These are phyloP conservation scores for Globisporangium apiculatum DNA, from an alignment of 352 stramenopile species.

Conservation along the genomic window DNA sequence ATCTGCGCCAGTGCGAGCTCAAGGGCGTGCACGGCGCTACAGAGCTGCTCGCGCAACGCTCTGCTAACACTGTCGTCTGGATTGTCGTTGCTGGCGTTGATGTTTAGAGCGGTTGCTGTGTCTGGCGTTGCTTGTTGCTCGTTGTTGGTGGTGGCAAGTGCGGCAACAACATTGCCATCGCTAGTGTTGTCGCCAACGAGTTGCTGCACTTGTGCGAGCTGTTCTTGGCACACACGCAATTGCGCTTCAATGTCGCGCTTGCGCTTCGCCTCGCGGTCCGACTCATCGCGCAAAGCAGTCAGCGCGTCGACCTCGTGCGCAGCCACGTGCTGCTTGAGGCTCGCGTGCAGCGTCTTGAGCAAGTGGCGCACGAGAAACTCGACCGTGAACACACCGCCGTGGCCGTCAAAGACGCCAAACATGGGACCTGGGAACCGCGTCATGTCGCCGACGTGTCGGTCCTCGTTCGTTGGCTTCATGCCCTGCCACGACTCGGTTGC, in stretches of 20 bases:
- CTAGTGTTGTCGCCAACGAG: conserved; percentile 1
- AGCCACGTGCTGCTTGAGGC: conserved; percentile 23
- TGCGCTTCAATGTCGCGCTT: conserved; percentile 24
- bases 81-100: no score
- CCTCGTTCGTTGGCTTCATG: conserved; percentile 53
- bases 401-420: conserved; percentile 58
- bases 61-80: no score
- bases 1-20: conserved; percentile 25
- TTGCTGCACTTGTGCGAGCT: conserved; percentile 23
- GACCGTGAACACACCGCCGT: conserved; percentile 42
- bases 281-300: conserved; percentile 9
- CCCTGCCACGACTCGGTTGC: conserved; percentile 48
- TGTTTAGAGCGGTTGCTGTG: no score
- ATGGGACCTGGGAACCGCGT: conserved; percentile 37
- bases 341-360: conserved; percentile 23
- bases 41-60: conserved; percentile 19
- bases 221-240: conserved; percentile 17
- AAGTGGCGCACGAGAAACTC: conserved; percentile 40
- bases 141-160: neutral
- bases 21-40: conserved; percentile 18
- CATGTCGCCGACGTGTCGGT: conserved; percentile 27
- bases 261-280: conserved; percentile 17
- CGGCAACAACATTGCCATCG: neutral
- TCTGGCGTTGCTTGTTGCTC: neutral
- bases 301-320: conserved; percentile 18